Percentiles rank a stretch among this genome's conserved stretches.
These are phyloP conservation scores for Blumeriella jaapii DNA, from an alignment of 2,329 filamentous ascomycete genomes.

Conservation along the genomic window DNA sequence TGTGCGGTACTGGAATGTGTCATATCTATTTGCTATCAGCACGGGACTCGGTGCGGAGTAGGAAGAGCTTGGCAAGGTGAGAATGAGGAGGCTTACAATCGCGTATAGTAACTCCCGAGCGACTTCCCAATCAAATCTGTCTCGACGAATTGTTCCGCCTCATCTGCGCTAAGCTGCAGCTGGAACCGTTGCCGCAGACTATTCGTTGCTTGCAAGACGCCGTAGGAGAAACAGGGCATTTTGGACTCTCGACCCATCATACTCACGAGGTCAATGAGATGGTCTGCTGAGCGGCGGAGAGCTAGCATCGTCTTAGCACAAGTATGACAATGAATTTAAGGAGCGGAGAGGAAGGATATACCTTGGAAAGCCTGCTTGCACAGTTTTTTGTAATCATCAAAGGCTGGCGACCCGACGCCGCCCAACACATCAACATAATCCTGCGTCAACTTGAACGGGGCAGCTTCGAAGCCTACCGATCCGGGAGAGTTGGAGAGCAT, in stretches of 20 bases:
- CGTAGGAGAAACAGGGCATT: slow-evolving; percentile 74
- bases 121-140: slow-evolving; percentile 70
- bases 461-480: slow-evolving; percentile 74
- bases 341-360: slow-evolving; percentile 27
- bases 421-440: slow-evolving; percentile 80
- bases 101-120: slow-evolving; percentile 76
- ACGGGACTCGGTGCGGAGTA: too few species aligned
- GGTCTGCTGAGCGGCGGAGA: slow-evolving; percentile 64
- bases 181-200: slow-evolving; percentile 66
- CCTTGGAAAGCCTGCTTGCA: slow-evolving; percentile 80
- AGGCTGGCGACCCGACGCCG: slow-evolving; percentile 57
- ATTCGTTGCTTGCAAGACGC: slow-evolving; percentile 58
- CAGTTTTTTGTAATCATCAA: slow-evolving; percentile 62
- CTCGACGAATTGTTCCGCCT: slow-evolving; percentile 72
- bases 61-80: not conserved
- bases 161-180: slow-evolving; percentile 70
- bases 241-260: slow-evolving; percentile 76
- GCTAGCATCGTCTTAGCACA: slow-evolving; percentile 34
- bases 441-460: slow-evolving; percentile 76
- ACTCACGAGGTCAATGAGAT: slow-evolving; percentile 69
- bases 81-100: slow-evolving; percentile 47
- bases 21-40: slow-evolving; percentile 44
- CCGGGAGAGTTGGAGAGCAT: slow-evolving; percentile 83
- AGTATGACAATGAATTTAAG: not conserved
- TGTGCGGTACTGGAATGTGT: slow-evolving; percentile 79